Base-by-base conservation (phyloP, 805 yeast genomes). In the Starmerella tilneyi region DNA sequence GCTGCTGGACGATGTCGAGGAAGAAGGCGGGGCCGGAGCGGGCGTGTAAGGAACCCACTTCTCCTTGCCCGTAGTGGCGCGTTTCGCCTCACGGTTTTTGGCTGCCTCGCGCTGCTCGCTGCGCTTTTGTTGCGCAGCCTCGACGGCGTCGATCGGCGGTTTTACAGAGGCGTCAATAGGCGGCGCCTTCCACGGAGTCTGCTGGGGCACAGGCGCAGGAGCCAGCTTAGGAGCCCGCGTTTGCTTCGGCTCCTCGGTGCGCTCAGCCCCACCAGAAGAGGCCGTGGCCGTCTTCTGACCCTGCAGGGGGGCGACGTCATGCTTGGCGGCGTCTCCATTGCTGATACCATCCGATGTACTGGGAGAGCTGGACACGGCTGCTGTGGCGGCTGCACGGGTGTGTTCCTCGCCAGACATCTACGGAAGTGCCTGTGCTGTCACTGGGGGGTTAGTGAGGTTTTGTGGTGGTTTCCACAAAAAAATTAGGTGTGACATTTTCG, bases 151-250 rank as follows among this genome's bases (percentile, higher is more conserved):
- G 8, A 53, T 39, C 12, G 24, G 33, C 26, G 44, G 33, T 29
- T 46, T 33, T 4, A 44, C 36, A 11, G 46, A 30, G 17, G 47
- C 47, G 37, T 47, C 52, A 19, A 50, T 29, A 21, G 44, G 46
- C 9, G 52, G 44, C 24, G 62, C 52, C 48, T 73, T 74, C 84
- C 84, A 79, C n/a, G 79, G 79, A 54, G 71, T 75, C 32, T 71
- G 72, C 41, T 67, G 63, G 27, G 83, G 84, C 23, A 75, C 68
- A 12, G 84, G 83, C 22, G 84, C 84, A 4, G 84, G 83, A 9
- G 79, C 76, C 23, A 75, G 63, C 28, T 59, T 63, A 23, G 50
- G 53, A 8, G 46, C 44, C 9, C 49, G 49, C 19, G 37, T 17
- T 17, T 28, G 24, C 26, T 20, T 20, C 4, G 41, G 35, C 42